These are phyloP conservation scores for maize (Zea mays) DNA, from an alignment of 176 grass and related monocot genomes.

Conservation along the genomic window Zm-B73-REFERENCE-NAM-5.0 NC_050104.1:146967001-146967500, in stretches of 20 bases:
- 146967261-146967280: too few species aligned
- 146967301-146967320: too few species aligned
- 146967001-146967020: constrained; percentile 12
- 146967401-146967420: not conserved
- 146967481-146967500: constrained; percentile 14
- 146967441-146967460: constrained; percentile 14
- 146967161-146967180: constrained; percentile 24
- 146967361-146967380: too few species aligned
- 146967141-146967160: constrained; percentile 8
- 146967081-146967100: not conserved
- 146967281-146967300: too few species aligned
- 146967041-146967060: constrained; percentile 26
- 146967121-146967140: constrained; percentile 3
- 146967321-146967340: too few species aligned
- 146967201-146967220: constrained; percentile 12
- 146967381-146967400: too few species aligned
- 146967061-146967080: constrained; percentile 1
- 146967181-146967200: not conserved
- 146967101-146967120: not conserved
- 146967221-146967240: not conserved
- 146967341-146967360: too few species aligned
- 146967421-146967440: constrained; percentile 19
- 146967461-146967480: constrained; percentile 24
- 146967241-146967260: too few species aligned
- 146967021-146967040: not conserved